Percentiles rank a stretch among this genome's conserved stretches.
Evolutionary conservation across 257 asterid species (phyloP).

Genomic region (Vinca minor): DNA sequence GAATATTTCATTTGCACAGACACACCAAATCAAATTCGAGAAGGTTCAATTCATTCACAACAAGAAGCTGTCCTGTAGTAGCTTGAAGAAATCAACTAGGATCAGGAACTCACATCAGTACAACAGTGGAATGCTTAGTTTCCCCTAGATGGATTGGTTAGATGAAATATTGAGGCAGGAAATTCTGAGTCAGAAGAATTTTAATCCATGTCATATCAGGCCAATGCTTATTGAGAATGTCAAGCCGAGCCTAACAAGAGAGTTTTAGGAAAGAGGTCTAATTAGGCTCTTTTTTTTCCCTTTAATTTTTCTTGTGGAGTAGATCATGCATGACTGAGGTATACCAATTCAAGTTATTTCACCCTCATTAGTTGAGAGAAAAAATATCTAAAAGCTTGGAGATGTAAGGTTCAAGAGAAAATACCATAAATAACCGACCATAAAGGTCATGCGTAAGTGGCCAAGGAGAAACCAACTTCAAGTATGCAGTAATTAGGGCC

Average conservation of each 20-base stretch:
- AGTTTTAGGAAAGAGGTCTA: not conserved
- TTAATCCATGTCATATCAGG: not conserved
- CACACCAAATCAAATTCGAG: not conserved
- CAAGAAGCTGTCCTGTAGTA: not conserved
- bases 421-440: not conserved
- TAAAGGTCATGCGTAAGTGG: not conserved
- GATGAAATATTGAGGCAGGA: not conserved
- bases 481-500: not conserved
- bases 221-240: not conserved
- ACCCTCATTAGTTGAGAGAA: not conserved
- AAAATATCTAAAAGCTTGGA: not conserved
- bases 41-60: not conserved
- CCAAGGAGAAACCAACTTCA: not conserved
- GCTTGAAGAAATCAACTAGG: not conserved
- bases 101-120: not conserved
- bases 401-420: not conserved
- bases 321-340: not conserved
- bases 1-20: not conserved
- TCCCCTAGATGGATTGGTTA: not conserved
- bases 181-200: not conserved
- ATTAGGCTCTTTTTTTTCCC: not conserved
- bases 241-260: not conserved
- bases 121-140: not conserved
- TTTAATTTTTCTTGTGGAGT: not conserved
- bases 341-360: not conserved